Conservation (phyloP, 73 alveolate genomes). For the Uronychia setigera region DNA sequence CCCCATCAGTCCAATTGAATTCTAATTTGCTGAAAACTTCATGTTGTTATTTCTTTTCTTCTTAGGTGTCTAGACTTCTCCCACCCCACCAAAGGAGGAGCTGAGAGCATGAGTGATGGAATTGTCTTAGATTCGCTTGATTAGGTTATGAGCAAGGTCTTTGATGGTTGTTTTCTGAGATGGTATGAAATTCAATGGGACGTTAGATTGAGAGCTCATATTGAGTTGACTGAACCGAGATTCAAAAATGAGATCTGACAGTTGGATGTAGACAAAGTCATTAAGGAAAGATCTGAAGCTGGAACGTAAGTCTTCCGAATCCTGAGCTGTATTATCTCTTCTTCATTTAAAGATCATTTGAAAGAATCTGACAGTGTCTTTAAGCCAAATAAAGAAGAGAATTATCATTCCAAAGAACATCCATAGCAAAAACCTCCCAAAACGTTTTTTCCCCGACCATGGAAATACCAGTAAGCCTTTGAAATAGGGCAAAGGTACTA, state of each 20-base stretch:
- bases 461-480: constrained; percentile 5
- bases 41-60: too few species aligned
- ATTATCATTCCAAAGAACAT: background rate
- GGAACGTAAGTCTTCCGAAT: background rate
- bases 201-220: too few species aligned
- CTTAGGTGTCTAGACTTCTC: too few species aligned
- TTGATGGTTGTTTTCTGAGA: too few species aligned
- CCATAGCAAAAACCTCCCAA: background rate
- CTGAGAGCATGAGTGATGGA: too few species aligned
- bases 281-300: background rate
- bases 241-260: background rate
- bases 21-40: too few species aligned
- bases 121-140: background rate
- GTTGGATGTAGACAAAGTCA: background rate
- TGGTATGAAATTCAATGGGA: too few species aligned
- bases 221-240: background rate
- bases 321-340: background rate
- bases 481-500: constrained; percentile 11
- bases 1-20: too few species aligned
- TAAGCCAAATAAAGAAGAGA: background rate
- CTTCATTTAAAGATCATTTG: background rate
- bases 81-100: too few species aligned
- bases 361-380: background rate
- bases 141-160: background rate
- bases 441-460: background rate